Evolutionary conservation across 2,329 filamentous ascomycete species (phyloP).

Genomic region (Colletotrichum sp.): DNA sequence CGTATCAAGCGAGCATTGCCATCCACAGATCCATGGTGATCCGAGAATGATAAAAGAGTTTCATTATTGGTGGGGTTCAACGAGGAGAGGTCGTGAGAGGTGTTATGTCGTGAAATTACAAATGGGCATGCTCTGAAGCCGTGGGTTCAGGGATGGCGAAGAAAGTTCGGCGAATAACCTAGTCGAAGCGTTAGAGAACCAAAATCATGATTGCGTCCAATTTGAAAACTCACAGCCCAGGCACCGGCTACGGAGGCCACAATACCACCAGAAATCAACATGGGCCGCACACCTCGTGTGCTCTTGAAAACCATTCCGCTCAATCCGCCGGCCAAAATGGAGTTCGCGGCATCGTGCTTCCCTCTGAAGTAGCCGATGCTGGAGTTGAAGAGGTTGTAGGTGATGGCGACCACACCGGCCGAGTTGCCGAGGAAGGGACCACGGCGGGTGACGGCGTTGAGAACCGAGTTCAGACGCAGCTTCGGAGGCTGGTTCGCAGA

Average conservation of each 20-base stretch:
- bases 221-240: slow-evolving; percentile 79
- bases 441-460: slow-evolving; percentile 92
- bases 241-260: slow-evolving; percentile 83
- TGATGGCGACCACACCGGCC: slow-evolving; percentile 92
- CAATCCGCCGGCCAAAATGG: slow-evolving; percentile 81
- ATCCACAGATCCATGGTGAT: slow-evolving; percentile 8
- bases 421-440: slow-evolving; percentile 97
- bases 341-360: slow-evolving; percentile 90
- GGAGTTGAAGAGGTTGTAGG: slow-evolving; percentile 94
- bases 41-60: background rate
- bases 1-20: slow-evolving; percentile 22
- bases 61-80: slow-evolving; percentile 16
- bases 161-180: slow-evolving; percentile 47
- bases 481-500: slow-evolving; percentile 82
- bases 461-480: slow-evolving; percentile 88
- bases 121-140: slow-evolving; percentile 15
- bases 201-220: background rate
- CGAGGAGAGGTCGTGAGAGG: slow-evolving; percentile 11
- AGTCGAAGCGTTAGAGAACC: background rate
- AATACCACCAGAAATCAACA: slow-evolving; percentile 92
- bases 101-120: slow-evolving; percentile 21
- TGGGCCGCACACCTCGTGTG: slow-evolving; percentile 85
- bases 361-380: slow-evolving; percentile 79
- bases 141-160: slow-evolving; percentile 41
- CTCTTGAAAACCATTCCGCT: slow-evolving; percentile 98